Evolutionary conservation across 306 rosid genomes (phyloP).

Genomic region (Quercus berberidifolia): DNA sequence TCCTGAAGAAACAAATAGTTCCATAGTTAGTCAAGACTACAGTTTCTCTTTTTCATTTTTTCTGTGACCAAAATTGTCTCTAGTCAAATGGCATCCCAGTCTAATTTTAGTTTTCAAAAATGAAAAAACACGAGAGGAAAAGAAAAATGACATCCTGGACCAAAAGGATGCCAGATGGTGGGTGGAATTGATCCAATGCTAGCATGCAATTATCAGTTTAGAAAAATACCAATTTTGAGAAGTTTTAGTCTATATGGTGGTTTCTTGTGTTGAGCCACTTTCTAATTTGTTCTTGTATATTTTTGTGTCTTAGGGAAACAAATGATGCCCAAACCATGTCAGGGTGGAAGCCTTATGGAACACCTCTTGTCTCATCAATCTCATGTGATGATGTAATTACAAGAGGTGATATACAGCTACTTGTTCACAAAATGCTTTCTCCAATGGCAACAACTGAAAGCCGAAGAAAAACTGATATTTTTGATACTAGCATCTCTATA

Average conservation of each 20-base stretch:
- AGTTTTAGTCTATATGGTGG: neutral
- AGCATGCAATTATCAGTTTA: neutral
- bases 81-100: neutral
- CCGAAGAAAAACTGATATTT: constrained; percentile 31
- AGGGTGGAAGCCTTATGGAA: constrained; percentile 85
- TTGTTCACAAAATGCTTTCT: constrained; percentile 61
- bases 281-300: constrained; percentile 1
- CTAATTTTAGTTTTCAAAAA: neutral
- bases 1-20: constrained; percentile 12
- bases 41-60: neutral
- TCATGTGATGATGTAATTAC: constrained; percentile 65
- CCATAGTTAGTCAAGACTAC: neutral
- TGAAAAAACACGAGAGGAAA: neutral
- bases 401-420: constrained; percentile 61
- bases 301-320: constrained; percentile 40
- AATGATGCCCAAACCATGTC: constrained; percentile 56
- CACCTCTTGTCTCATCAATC: constrained; percentile 68
- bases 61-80: neutral
- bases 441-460: constrained; percentile 63
- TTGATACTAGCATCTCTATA: constrained; percentile 45
- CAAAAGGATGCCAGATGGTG: neutral
- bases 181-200: neutral
- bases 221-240: neutral
- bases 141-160: neutral
- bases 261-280: constrained; percentile 9